phyloP scores from a whole-genome alignment of 148 eudicot genomes.

The Vaccinium corymbosum region DNA sequence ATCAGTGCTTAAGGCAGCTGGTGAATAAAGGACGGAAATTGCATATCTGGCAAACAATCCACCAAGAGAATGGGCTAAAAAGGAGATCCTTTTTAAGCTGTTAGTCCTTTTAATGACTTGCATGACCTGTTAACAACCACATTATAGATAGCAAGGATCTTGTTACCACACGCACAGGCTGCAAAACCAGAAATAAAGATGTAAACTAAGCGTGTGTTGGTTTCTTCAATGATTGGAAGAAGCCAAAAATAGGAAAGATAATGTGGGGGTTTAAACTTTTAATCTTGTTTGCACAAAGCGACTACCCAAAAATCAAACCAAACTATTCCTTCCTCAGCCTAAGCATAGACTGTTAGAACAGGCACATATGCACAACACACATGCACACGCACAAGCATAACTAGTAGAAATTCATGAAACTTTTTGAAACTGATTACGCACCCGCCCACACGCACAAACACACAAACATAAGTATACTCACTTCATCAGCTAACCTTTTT shows the following conservation, averaged over 20 bases:
- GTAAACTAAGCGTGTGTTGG: not conserved
- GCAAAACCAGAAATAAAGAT: not conserved
- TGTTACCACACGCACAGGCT: slow-evolving; percentile 8
- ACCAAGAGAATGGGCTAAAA: slow-evolving; percentile 97
- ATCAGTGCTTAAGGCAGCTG: slow-evolving; percentile 23
- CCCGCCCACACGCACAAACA: slow-evolving; percentile 1
- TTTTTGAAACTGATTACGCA: not conserved
- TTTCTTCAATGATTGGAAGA: not conserved
- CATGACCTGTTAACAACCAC: slow-evolving; percentile 48
- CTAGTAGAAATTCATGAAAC: not conserved
- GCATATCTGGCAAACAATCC: slow-evolving; percentile 96
- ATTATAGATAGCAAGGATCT: not conserved
- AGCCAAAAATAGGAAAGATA: not conserved
- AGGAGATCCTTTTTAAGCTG: slow-evolving; percentile 79
- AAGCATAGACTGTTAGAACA: slow-evolving; percentile 1
- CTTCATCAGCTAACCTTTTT: slow-evolving; percentile 91
- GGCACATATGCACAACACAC: not conserved
- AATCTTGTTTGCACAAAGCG: not conserved
- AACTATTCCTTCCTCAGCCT: not conserved
- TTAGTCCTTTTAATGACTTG: slow-evolving; percentile 66
- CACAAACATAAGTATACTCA: slow-evolving; percentile 29
- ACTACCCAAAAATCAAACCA: not conserved
- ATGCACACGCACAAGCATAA: not conserved
- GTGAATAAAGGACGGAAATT: slow-evolving; percentile 58
- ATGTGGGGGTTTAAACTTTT: not conserved